Evolutionary conservation across 2,329 filamentous ascomycete genomes (phyloP), one percentile per base, ranked within the genome.

Genomic region (Penicillium sp.): DNA sequence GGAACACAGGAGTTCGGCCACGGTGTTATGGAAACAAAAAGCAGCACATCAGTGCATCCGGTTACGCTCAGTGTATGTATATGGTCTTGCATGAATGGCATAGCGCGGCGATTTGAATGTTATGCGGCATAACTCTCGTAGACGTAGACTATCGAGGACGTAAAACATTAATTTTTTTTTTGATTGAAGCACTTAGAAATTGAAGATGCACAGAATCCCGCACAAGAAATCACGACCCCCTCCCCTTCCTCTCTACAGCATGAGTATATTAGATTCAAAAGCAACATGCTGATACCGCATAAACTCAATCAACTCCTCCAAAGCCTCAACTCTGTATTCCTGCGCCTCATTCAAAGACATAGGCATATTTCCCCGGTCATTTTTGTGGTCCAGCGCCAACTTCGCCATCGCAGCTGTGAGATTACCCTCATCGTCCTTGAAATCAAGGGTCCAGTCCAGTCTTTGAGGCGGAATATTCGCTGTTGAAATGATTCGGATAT

Each of bases 391-490:
- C 21, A 63, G 13, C 5, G 64, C 53, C 12, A 66, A 41, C 34
- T 57, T 54, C 3, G 43, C 55, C 49, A 68, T 53, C 18, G 55
- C 49, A 12, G 45, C 5, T 12, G 41, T 53, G 23, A 56, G 6
- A 13, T 51, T 16, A 8, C 56, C 45, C 6, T 57, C 52, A 9
- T 72, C 66, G 0, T 53, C 49, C 65, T 70, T 74, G 72, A 34
- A 6, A 16, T 60, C 52, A n/a, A 62, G 53, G 6, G 57, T 60
- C 65, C 80, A 83, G 23, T 76, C 70, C 23, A 71, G 58, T 54
- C 77, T 76, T 63, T 83, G 81, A 1, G 79, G 79, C 3, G 80
- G 79, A 0, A 82, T 73, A 52, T 83, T 80, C 0, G 74, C 73
- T 0, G 78, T 82, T 4, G 72, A 84, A 21, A 82, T 73, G 45